Conservation (phyloP, 1,284 basidiomycete genomes). For the Laetiporus sulphureus region DNA sequence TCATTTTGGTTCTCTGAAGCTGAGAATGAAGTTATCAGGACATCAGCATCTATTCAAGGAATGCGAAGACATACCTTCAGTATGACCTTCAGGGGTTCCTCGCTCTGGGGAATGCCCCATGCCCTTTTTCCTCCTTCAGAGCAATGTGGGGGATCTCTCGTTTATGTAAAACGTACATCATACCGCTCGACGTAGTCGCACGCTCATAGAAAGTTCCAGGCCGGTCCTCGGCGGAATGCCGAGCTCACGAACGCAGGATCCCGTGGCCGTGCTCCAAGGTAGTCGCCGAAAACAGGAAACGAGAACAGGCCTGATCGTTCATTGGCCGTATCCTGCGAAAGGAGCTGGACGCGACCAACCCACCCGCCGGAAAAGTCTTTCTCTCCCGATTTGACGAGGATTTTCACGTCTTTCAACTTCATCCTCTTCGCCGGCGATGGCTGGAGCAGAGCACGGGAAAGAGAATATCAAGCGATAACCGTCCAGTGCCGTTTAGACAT, state of each 20-base stretch:
- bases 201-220: constrained; percentile 66
- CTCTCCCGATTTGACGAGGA: constrained; percentile 54
- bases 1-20: too few species aligned
- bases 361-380: constrained; percentile 54
- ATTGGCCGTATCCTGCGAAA: constrained; percentile 34
- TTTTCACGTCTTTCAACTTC: constrained; percentile 54
- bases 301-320: constrained; percentile 40
- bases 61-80: too few species aligned
- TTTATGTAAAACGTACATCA: constrained; percentile 48
- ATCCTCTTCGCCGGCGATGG: constrained; percentile 56
- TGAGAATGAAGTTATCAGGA: too few species aligned
- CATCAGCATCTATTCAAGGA: too few species aligned
- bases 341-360: constrained; percentile 51
- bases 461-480: background rate
- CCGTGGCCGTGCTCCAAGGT: too few species aligned
- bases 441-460: constrained; percentile 18
- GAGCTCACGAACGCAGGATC: too few species aligned
- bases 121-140: constrained; percentile 42
- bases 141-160: constrained; percentile 50
- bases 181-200: constrained; percentile 43
- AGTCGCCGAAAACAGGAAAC: too few species aligned
- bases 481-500: background rate
- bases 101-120: too few species aligned
- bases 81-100: too few species aligned
- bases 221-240: constrained; percentile 64